Conservation (phyloP, 208 protist species). For the Endotrypanum monterogeii region DNA sequence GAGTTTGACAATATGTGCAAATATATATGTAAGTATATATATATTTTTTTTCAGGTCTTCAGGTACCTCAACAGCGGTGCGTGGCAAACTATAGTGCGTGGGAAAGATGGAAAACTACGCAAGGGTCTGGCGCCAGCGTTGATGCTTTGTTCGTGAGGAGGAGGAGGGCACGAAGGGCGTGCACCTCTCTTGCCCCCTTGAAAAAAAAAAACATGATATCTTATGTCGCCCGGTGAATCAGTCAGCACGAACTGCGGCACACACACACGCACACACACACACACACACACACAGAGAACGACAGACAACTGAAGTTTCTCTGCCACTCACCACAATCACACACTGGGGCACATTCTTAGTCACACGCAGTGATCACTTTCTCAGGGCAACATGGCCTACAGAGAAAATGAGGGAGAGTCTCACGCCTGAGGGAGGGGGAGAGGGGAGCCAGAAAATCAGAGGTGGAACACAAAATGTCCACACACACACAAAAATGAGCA, state of each 20-base stretch:
- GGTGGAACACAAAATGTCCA: background rate
- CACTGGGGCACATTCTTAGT: background rate
- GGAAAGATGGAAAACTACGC: background rate
- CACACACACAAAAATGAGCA: slow-evolving; percentile 1
- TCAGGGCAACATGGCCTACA: background rate
- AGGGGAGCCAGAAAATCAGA: background rate
- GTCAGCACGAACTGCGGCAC: background rate
- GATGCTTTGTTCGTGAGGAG: background rate
- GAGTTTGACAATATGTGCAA: too few species aligned
- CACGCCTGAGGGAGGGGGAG: background rate
- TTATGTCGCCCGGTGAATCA: background rate
- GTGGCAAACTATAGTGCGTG: background rate
- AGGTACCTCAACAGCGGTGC: background rate
- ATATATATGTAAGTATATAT: too few species aligned
- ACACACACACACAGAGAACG: background rate
- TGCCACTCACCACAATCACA: background rate
- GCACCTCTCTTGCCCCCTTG: background rate
- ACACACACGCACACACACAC: background rate
- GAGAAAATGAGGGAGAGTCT: background rate
- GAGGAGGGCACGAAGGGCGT: background rate
- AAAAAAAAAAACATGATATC: background rate
- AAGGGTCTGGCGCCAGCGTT: background rate
- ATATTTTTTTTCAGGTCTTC: background rate
- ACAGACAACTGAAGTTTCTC: background rate
- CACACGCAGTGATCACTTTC: background rate